A percentile compares a stretch with the other conserved stretches of the same genome.
phyloP scores from a whole-genome alignment of 257 asterid species.

The Verbascum thapsus region DNA sequence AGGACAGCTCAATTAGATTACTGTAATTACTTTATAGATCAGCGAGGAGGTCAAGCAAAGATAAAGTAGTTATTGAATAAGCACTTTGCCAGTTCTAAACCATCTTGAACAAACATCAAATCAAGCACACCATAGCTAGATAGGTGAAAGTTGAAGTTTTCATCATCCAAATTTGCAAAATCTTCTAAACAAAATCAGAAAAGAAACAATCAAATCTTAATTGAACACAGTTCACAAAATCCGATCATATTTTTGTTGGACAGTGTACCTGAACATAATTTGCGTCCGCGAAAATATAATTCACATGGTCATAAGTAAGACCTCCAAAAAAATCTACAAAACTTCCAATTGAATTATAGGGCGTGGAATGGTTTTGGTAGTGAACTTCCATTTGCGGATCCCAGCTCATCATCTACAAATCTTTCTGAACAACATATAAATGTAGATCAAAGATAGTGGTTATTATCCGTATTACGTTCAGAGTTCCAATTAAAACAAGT shows the following conservation, averaged over 20 bases:
- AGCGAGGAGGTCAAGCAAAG: background rate
- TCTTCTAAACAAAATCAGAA: constrained; percentile 15
- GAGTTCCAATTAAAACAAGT: constrained; percentile 19
- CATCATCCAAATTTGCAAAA: constrained; percentile 7
- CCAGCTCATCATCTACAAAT: constrained; percentile 54
- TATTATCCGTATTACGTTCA: background rate
- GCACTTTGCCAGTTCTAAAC: background rate
- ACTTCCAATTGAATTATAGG: constrained; percentile 83
- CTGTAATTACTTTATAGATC: background rate
- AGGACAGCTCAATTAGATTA: constrained; percentile 4
- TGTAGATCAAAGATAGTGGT: constrained; percentile 20
- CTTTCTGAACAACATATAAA: constrained; percentile 23
- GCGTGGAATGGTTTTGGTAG: constrained; percentile 62
- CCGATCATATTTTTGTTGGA: constrained; percentile 17
- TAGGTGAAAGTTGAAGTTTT: background rate
- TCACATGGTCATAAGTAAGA: constrained; percentile 79
- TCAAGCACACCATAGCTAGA: constrained; percentile 13
- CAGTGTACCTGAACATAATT: constrained; percentile 68
- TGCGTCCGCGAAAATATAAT: constrained; percentile 74
- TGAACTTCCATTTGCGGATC: constrained; percentile 65
- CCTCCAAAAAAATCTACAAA: constrained; percentile 94
- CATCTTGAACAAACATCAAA: constrained; percentile 22
- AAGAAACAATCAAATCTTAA: constrained; percentile 17
- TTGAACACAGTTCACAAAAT: background rate
- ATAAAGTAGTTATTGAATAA: background rate